Conservation (phyloP, 1,284 basidiomycete genomes). For the Trichosporon inkin region DNA sequence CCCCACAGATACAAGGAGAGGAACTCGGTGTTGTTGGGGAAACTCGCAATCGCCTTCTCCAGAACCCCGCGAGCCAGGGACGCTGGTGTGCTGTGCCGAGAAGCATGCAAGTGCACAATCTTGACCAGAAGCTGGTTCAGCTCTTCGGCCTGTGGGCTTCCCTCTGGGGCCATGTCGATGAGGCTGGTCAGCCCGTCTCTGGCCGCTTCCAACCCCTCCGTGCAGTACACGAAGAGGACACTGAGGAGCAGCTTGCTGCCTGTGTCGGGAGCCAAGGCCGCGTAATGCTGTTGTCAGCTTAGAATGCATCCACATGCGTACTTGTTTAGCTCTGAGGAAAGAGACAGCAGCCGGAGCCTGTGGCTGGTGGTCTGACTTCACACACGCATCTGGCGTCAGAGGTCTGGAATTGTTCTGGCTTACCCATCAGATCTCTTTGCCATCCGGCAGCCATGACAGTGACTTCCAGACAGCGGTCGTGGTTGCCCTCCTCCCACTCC, state of each 20-base stretch:
- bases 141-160: constrained; percentile 43
- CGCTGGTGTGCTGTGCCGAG: constrained; percentile 35
- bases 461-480: constrained; percentile 29
- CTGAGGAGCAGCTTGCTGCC: constrained; percentile 28
- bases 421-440: constrained; percentile 18
- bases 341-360: constrained; percentile 22
- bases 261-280: constrained; percentile 10
- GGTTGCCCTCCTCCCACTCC: constrained; percentile 56
- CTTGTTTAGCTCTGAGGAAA: constrained; percentile 41
- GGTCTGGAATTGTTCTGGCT: not conserved
- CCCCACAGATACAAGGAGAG: constrained; percentile 49
- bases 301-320: not conserved
- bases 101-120: constrained; percentile 43
- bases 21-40: constrained; percentile 52
- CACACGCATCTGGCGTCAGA: not conserved
- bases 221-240: constrained; percentile 33
- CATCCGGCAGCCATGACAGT: constrained; percentile 29
- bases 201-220: constrained; percentile 27
- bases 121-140: constrained; percentile 44
- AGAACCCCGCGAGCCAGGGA: constrained; percentile 42
- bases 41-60: constrained; percentile 46
- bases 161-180: constrained; percentile 14
- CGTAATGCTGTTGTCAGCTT: constrained; percentile 23
- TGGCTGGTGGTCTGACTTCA: constrained; percentile 2
- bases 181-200: constrained; percentile 21